A percentile compares a stretch with the other conserved stretches of the same genome.
Conservation (phyloP, 768 basidiomycete species). For the Termitomyces sp. region DNA sequence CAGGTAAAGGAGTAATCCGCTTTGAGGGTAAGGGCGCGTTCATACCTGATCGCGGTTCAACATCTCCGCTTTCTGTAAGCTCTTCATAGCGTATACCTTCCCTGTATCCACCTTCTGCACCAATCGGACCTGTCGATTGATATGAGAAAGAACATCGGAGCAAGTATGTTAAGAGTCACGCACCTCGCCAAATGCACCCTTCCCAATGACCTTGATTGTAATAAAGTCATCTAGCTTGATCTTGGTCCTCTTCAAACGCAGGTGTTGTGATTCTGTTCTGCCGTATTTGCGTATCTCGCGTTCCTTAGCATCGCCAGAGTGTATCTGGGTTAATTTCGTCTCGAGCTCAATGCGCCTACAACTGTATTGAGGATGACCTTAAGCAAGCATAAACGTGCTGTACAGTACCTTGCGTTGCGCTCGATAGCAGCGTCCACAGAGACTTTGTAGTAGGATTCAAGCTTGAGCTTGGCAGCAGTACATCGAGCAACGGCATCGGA, state of each 20-base stretch:
- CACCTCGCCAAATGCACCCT: conserved; percentile 98
- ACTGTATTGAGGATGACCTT: not conserved
- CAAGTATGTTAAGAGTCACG: conserved; percentile 13
- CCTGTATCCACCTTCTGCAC: conserved; percentile 97
- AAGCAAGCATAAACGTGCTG: not conserved
- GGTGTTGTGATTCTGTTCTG: conserved; percentile 81
- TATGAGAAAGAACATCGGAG: not conserved
- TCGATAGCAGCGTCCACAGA: conserved; percentile 97
- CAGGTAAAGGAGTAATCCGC: not conserved
- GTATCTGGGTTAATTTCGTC: conserved; percentile 71
- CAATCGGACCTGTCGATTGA: conserved; percentile 64
- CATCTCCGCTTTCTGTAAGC: conserved; percentile 97
- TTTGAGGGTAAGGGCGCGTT: not conserved
- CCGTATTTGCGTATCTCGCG: conserved; percentile 85
- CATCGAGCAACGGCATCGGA: conserved; percentile 84
- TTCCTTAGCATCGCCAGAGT: conserved; percentile 77
- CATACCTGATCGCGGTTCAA: conserved; percentile 96
- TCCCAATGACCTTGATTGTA: conserved; percentile 97
- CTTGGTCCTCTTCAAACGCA: conserved; percentile 89
- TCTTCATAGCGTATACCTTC: conserved; percentile 99
- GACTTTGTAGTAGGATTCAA: conserved; percentile 97
- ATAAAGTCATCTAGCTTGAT: conserved; percentile 91
- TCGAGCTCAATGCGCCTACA: conserved; percentile 85
- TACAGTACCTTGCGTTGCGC: conserved; percentile 76
- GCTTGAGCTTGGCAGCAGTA: conserved; percentile 92